phyloP scores from a whole-genome alignment of 2,329 filamentous ascomycete genomes.

The Microascus cirrosus region DNA sequence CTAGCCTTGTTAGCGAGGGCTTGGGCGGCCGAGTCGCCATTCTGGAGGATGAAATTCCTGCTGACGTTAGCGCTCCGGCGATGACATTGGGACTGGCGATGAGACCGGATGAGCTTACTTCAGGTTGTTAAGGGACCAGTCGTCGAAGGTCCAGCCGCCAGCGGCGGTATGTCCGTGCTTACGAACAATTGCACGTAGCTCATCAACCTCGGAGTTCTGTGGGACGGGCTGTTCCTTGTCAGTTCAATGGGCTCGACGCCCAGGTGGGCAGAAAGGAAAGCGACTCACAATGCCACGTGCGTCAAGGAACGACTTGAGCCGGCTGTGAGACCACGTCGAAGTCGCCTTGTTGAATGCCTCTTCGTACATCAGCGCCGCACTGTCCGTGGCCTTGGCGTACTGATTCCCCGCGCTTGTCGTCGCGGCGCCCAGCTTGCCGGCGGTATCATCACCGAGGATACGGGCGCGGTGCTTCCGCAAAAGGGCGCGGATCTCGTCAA shows the following conservation, averaged over 20 bases:
- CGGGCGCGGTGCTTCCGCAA: conserved; percentile 77
- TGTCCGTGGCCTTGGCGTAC: conserved; percentile 65
- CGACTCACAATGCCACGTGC: conserved; percentile 47
- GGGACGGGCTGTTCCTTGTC: conserved; percentile 44
- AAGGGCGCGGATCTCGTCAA: conserved; percentile 80
- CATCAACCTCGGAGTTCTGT: conserved; percentile 58
- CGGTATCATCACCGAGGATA: conserved; percentile 54
- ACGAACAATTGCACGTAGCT: conserved; percentile 65
- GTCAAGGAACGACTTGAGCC: conserved; percentile 69
- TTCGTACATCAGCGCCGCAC: conserved; percentile 48
- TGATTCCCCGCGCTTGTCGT: conserved; percentile 67
- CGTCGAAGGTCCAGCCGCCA: conserved; percentile 63
- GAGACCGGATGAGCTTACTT: background rate
- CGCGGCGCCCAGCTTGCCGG: conserved; percentile 55
- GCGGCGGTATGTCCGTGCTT: conserved; percentile 61
- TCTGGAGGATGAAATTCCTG: conserved; percentile 41
- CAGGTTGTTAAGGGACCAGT: conserved; percentile 60
- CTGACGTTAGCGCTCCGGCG: background rate
- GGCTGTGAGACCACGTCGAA: conserved; percentile 60
- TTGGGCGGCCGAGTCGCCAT: conserved; percentile 43
- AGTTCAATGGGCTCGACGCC: background rate
- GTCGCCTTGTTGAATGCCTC: conserved; percentile 56
- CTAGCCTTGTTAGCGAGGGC: conserved; percentile 51
- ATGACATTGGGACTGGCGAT: background rate
- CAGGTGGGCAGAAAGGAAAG: background rate